These are phyloP conservation scores for Ophiostoma australiae DNA, from an alignment of 2,329 filamentous ascomycete genomes.

Conservation along the genomic window DNA sequence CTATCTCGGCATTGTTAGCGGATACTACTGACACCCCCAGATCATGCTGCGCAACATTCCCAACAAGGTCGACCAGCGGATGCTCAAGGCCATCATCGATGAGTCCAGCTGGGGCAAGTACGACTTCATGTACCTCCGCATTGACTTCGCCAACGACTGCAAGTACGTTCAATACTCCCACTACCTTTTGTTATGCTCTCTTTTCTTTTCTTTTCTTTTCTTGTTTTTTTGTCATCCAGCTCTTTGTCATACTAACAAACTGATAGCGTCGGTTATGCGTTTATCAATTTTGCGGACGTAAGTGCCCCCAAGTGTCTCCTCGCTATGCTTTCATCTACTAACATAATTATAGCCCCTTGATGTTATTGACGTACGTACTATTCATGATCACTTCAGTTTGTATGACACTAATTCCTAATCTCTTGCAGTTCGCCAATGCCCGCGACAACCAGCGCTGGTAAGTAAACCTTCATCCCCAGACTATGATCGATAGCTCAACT, in stretches of 20 bases:
- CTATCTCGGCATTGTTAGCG: background rate
- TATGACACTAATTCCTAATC: background rate
- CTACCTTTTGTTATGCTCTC: background rate
- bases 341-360: conserved; percentile 54
- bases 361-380: conserved; percentile 59
- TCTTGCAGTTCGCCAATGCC: conserved; percentile 61
- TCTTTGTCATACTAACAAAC: conserved; percentile 29
- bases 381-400: background rate
- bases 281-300: conserved; percentile 88
- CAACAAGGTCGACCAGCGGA: conserved; percentile 74
- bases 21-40: conserved; percentile 38
- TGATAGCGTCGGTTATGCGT: conserved; percentile 87
- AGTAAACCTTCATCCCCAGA: conserved; percentile 25
- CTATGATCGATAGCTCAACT: background rate
- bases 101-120: conserved; percentile 74
- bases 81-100: conserved; percentile 76
- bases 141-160: conserved; percentile 79
- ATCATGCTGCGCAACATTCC: conserved; percentile 96
- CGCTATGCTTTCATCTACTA: conserved; percentile 6
- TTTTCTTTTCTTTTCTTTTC: background rate
- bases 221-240: background rate
- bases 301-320: conserved; percentile 34
- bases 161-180: conserved; percentile 53
- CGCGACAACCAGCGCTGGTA: conserved; percentile 68
- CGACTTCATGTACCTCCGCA: conserved; percentile 92